Percentiles rank a stretch among this genome's conserved stretches.
Conservation (phyloP, 2,329 filamentous ascomycete species). For the Fusarium sp. region DNA sequence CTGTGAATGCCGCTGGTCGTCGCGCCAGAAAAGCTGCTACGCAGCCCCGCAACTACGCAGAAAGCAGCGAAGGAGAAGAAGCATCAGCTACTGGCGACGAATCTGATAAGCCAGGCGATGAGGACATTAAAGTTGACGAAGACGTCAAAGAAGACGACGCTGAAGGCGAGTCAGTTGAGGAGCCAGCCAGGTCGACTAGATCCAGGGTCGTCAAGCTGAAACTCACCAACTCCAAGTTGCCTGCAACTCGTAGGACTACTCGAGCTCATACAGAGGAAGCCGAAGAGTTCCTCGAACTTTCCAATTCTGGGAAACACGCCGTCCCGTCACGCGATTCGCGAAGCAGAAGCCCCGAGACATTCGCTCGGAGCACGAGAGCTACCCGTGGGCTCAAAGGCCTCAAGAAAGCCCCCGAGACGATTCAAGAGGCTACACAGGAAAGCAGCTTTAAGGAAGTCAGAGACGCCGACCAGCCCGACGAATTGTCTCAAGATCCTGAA, state of each 20-base stretch:
- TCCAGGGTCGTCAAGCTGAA: slow-evolving; percentile 59
- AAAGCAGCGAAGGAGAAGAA: slow-evolving; percentile 57
- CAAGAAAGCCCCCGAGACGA: slow-evolving; percentile 58
- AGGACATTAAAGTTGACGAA: slow-evolving; percentile 40
- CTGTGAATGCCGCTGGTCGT: slow-evolving; percentile 59
- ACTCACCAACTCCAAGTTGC: slow-evolving; percentile 48
- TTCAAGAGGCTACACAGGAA: slow-evolving; percentile 65
- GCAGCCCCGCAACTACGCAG: slow-evolving; percentile 57
- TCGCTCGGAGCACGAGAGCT: slow-evolving; percentile 53
- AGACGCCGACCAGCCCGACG: slow-evolving; percentile 50
- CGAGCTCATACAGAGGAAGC: slow-evolving; percentile 64
- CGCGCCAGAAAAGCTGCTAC: slow-evolving; percentile 59
- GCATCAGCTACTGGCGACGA: slow-evolving; percentile 45
- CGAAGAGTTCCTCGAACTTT: slow-evolving; percentile 66
- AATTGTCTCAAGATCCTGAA: slow-evolving; percentile 49
- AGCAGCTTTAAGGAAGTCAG: slow-evolving; percentile 51
- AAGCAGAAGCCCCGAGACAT: slow-evolving; percentile 65
- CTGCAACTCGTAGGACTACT: slow-evolving; percentile 57
- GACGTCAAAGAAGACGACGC: slow-evolving; percentile 43
- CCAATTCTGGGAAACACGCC: slow-evolving; percentile 68
- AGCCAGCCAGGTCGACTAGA: slow-evolving; percentile 39
- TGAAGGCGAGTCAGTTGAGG: slow-evolving; percentile 28
- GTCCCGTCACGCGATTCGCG: slow-evolving; percentile 59
- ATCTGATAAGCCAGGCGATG: slow-evolving; percentile 40
- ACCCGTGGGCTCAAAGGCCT: slow-evolving; percentile 62